phyloP scores from a whole-genome alignment of 2,329 filamentous ascomycete species.

The Colletotrichum higginsianum region DNA sequence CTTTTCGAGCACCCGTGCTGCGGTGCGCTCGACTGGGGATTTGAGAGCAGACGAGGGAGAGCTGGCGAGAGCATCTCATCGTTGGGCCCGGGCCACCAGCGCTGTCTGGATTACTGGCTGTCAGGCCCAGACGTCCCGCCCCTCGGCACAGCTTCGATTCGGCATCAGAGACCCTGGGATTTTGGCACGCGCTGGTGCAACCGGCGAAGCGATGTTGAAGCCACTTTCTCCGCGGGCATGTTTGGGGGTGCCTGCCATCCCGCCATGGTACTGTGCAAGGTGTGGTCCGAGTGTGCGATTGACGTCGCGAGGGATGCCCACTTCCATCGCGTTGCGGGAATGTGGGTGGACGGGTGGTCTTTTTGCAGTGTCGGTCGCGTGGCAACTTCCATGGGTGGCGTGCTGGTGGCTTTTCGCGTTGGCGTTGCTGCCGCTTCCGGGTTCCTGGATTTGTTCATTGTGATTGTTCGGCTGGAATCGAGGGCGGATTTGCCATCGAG shows the following conservation, averaged over 20 bases:
- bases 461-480: not conserved
- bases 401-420: conserved; percentile 1
- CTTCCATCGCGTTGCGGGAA: not conserved
- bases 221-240: conserved; percentile 1
- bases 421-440: conserved; percentile 4
- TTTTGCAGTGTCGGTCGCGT: not conserved
- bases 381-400: not conserved
- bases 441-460: not conserved
- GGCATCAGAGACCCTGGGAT: conserved; percentile 13
- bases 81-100: not conserved
- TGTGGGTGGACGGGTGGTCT: not conserved
- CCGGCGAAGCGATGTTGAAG: conserved; percentile 7
- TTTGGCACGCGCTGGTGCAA: conserved; percentile 5
- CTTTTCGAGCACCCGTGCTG: not conserved
- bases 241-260: conserved; percentile 13
- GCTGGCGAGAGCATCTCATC: conserved; percentile 1
- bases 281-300: conserved; percentile 11
- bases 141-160: conserved; percentile 9
- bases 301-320: not conserved
- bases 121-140: conserved; percentile 8
- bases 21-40: conserved; percentile 1
- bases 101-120: not conserved
- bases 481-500: not conserved
- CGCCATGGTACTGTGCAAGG: conserved; percentile 13
- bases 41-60: not conserved